Evolutionary conservation across 177 flowering plant species (phyloP).

Genomic region (Vitis hybrid): DNA sequence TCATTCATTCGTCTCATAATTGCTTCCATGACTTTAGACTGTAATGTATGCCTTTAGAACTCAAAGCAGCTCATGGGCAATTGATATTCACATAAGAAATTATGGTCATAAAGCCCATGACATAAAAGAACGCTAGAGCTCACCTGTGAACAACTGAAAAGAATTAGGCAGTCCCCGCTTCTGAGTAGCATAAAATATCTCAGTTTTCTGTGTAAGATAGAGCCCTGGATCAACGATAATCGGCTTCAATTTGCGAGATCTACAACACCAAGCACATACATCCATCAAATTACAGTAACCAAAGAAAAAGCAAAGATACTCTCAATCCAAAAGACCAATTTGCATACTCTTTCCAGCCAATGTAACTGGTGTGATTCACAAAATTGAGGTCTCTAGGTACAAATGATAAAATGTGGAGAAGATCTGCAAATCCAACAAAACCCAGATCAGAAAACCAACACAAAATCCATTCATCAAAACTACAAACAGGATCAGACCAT

Average conservation of each 20-base stretch:
- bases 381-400: constrained; percentile 86
- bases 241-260: constrained; percentile 63
- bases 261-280: constrained; percentile 21
- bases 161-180: constrained; percentile 78
- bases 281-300: background rate
- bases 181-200: constrained; percentile 72
- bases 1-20: background rate
- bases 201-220: constrained; percentile 56
- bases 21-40: background rate
- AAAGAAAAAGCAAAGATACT: background rate
- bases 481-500: background rate
- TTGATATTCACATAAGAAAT: background rate
- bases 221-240: constrained; percentile 89
- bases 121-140: constrained; percentile 8
- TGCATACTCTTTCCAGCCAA: constrained; percentile 93
- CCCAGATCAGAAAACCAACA: constrained; percentile 3
- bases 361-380: constrained; percentile 76
- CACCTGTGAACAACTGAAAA: constrained; percentile 77
- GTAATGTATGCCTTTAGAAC: background rate
- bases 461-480: background rate
- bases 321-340: background rate
- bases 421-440: constrained; percentile 52
- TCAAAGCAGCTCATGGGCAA: constrained; percentile 1
- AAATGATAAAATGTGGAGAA: constrained; percentile 84
- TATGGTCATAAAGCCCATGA: background rate